These are phyloP conservation scores for Bisporella sp. DNA, from an alignment of 2,329 filamentous ascomycete genomes.

Conservation along the genomic window DNA sequence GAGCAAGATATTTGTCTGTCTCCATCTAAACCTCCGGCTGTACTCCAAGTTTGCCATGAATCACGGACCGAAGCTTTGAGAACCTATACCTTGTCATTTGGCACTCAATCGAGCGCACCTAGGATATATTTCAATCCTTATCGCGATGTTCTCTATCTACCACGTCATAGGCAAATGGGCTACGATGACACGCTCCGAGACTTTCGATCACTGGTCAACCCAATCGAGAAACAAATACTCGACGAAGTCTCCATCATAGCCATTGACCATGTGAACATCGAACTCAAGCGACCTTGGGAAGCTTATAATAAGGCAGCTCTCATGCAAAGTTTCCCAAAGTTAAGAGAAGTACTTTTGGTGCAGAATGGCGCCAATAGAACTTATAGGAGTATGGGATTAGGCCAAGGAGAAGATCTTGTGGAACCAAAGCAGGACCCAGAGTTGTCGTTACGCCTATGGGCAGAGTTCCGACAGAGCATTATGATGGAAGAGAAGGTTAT, in stretches of 20 bases:
- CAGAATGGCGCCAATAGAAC: slow-evolving; percentile 2
- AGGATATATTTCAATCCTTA: slow-evolving; percentile 24
- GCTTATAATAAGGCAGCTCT: slow-evolving; percentile 43
- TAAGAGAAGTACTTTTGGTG: slow-evolving; percentile 21
- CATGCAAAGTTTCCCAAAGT: slow-evolving; percentile 33
- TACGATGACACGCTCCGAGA: slow-evolving; percentile 32
- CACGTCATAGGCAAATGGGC: slow-evolving; percentile 28
- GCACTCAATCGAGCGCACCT: slow-evolving; percentile 25
- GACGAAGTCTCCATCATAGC: slow-evolving; percentile 34
- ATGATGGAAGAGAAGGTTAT: slow-evolving; percentile 18
- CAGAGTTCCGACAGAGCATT: slow-evolving; percentile 21
- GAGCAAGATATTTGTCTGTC: slow-evolving; percentile 31
- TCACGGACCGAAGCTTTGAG: slow-evolving; percentile 35
- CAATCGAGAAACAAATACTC: slow-evolving; percentile 20
- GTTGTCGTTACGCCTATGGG: slow-evolving; percentile 18
- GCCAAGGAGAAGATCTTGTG: slow-evolving; percentile 14
- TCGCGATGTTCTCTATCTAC: slow-evolving; percentile 23
- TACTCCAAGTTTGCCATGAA: slow-evolving; percentile 36
- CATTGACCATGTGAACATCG: slow-evolving; percentile 38
- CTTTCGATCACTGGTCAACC: slow-evolving; percentile 31
- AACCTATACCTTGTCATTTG: slow-evolving; percentile 30
- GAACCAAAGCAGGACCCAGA: slow-evolving; percentile 15
- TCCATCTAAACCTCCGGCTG: slow-evolving; percentile 31
- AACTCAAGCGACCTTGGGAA: slow-evolving; percentile 42
- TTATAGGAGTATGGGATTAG: neutral